phyloP scores from a whole-genome alignment of 164 flowering plant species.

The Nymphaea colorata region DNA sequence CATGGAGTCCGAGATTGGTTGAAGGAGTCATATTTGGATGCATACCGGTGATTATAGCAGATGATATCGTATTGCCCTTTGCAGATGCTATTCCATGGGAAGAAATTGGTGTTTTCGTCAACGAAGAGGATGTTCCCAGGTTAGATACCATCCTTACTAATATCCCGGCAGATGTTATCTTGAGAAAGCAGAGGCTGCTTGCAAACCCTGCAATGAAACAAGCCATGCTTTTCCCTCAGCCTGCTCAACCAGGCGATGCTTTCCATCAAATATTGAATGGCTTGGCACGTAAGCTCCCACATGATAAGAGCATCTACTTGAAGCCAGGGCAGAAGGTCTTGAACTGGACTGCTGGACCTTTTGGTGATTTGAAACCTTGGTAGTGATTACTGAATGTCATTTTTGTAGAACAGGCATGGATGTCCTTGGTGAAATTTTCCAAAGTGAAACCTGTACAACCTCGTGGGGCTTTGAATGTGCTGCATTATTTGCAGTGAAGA shows the following conservation, averaged over 20 bases:
- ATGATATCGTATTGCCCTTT: constrained; percentile 88
- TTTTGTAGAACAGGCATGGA: not conserved
- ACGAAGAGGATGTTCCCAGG: constrained; percentile 76
- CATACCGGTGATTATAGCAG: constrained; percentile 93
- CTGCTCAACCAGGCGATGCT: constrained; percentile 85
- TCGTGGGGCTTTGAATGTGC: not conserved
- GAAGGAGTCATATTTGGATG: constrained; percentile 96
- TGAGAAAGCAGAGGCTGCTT: constrained; percentile 77
- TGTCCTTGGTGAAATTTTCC: not conserved
- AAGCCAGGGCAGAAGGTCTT: constrained; percentile 43
- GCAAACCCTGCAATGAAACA: constrained; percentile 90
- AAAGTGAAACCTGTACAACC: not conserved
- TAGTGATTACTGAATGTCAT: constrained; percentile 8
- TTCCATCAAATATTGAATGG: constrained; percentile 90
- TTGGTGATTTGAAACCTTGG: constrained; percentile 58
- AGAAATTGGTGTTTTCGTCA: constrained; percentile 83
- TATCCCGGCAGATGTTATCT: constrained; percentile 64
- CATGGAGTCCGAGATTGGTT: constrained; percentile 96
- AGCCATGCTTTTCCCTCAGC: constrained; percentile 86
- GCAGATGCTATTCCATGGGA: constrained; percentile 99
- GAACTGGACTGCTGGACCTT: constrained; percentile 91
- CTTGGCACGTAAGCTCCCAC: constrained; percentile 82
- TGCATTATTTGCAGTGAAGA: not conserved
- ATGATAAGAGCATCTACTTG: constrained; percentile 36
- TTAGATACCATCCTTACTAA: constrained; percentile 84